These are phyloP conservation scores for Penicillium sp. DNA, from an alignment of 2,329 filamentous ascomycete species.

Conservation along the genomic window DNA sequence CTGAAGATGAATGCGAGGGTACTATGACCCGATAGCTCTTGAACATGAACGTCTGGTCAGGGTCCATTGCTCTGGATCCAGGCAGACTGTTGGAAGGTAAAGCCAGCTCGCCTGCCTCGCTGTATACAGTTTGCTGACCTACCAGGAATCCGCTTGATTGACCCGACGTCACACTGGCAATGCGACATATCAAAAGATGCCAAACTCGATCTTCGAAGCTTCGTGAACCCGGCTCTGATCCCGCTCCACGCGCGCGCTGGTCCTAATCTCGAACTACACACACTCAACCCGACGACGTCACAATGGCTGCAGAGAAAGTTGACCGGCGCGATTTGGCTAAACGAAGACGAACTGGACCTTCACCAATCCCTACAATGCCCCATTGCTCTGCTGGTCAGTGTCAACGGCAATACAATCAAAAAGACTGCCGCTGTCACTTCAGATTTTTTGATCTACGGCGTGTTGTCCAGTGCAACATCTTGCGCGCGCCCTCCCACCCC, in stretches of 20 bases:
- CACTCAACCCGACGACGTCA: slow-evolving; percentile 33
- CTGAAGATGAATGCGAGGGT: slow-evolving; percentile 22
- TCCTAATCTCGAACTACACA: slow-evolving; percentile 46
- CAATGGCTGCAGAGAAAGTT: slow-evolving; percentile 46
- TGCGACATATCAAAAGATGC: slow-evolving; percentile 39
- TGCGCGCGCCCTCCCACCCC: slow-evolving; percentile 40
- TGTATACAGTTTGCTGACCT: slow-evolving; percentile 14
- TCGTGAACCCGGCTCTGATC: slow-evolving; percentile 46
- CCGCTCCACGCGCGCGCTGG: slow-evolving; percentile 46
- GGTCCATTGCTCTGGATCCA: slow-evolving; percentile 34
- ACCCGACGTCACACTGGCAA: slow-evolving; percentile 38
- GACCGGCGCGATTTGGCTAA: slow-evolving; percentile 39
- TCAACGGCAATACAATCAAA: slow-evolving; percentile 28
- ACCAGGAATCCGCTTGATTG: slow-evolving; percentile 40
- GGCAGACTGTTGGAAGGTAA: slow-evolving; percentile 38
- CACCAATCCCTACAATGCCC: slow-evolving; percentile 42
- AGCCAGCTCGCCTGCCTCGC: slow-evolving; percentile 9
- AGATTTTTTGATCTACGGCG: slow-evolving; percentile 45
- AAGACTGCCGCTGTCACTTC: slow-evolving; percentile 30
- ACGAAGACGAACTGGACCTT: slow-evolving; percentile 36
- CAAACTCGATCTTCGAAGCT: slow-evolving; percentile 37
- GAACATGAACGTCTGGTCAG: slow-evolving; percentile 46
- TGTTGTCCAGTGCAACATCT: slow-evolving; percentile 36
- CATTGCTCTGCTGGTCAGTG: slow-evolving; percentile 41
- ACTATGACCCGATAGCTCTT: not conserved